Evolutionary conservation across 805 yeast species (phyloP).

Genomic region (Sungouiozyma intestinalis): DNA sequence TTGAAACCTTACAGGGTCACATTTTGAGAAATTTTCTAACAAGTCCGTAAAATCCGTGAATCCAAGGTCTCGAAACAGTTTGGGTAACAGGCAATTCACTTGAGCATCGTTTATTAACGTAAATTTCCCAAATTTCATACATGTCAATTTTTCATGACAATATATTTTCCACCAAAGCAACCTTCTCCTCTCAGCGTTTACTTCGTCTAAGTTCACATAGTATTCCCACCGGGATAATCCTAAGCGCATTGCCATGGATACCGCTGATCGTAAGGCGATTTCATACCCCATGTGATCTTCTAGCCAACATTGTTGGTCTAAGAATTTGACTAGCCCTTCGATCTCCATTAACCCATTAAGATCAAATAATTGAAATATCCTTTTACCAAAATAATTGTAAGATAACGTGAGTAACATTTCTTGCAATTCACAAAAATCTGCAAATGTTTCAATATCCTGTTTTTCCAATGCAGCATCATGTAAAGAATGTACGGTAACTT

Average conservation of each 20-base stretch:
- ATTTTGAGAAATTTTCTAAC: conserved; percentile 3
- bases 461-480: neutral
- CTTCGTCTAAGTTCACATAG: conserved; percentile 24
- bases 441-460: conserved; percentile 6
- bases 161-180: conserved; percentile 25
- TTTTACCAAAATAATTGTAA: conserved; percentile 18
- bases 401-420: conserved; percentile 17
- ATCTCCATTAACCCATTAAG: conserved; percentile 13
- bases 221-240: conserved; percentile 28
- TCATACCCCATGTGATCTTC: conserved; percentile 20
- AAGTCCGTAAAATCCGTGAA: conserved; percentile 15
- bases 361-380: conserved; percentile 15
- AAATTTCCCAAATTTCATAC: conserved; percentile 12
- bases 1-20: neutral
- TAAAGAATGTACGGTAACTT: conserved; percentile 2
- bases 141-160: conserved; percentile 13
- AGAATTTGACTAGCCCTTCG: conserved; percentile 18
- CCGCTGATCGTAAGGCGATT: conserved; percentile 17
- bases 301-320: conserved; percentile 21
- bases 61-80: conserved; percentile 17
- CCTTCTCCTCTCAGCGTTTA: conserved; percentile 21
- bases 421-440: conserved; percentile 12
- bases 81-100: conserved; percentile 20
- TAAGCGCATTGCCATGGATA: conserved; percentile 15
- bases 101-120: conserved; percentile 15